A percentile compares a stretch with the other conserved stretches of the same genome.
phyloP scores from a whole-genome alignment of 148 eudicot genomes.

The Amaranthus hypochondriacus region DNA sequence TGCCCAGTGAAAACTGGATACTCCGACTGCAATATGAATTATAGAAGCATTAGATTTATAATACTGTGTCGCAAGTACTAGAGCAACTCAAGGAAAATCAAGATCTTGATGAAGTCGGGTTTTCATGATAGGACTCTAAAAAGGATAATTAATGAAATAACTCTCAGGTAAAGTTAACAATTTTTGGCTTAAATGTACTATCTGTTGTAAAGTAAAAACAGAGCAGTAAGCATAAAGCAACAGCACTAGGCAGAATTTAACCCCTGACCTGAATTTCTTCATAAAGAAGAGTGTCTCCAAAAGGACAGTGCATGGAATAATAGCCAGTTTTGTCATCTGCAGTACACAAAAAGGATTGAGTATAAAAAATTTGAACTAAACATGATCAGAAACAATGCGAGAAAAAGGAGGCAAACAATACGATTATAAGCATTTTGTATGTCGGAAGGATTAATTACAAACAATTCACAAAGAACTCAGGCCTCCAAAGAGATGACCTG shows the following conservation, averaged over 20 bases:
- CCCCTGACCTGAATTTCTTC: constrained; percentile 67
- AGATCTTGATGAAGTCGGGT: background rate
- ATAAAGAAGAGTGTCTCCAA: constrained; percentile 70
- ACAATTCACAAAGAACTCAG: background rate
- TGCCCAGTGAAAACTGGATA: constrained; percentile 33
- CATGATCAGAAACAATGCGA: background rate
- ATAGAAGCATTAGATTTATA: constrained; percentile 8
- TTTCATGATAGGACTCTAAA: background rate
- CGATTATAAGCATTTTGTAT: background rate
- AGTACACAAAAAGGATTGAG: background rate
- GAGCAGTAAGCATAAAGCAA: background rate
- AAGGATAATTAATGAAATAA: background rate
- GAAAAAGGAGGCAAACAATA: background rate
- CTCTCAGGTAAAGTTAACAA: background rate
- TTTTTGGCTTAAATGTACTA: background rate
- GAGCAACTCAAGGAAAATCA: background rate
- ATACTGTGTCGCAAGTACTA: background rate
- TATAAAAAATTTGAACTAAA: background rate
- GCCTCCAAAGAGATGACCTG: background rate
- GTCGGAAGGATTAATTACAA: background rate
- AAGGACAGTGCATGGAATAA: constrained; percentile 85
- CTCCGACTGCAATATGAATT: constrained; percentile 28
- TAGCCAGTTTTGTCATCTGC: constrained; percentile 93
- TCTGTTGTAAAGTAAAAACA: background rate
- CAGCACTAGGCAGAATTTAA: constrained; percentile 4